Percentiles rank a stretch among this genome's conserved stretches.
phyloP scores from a whole-genome alignment of 169 alveolate species.

The Plasmodium malariae region DNA sequence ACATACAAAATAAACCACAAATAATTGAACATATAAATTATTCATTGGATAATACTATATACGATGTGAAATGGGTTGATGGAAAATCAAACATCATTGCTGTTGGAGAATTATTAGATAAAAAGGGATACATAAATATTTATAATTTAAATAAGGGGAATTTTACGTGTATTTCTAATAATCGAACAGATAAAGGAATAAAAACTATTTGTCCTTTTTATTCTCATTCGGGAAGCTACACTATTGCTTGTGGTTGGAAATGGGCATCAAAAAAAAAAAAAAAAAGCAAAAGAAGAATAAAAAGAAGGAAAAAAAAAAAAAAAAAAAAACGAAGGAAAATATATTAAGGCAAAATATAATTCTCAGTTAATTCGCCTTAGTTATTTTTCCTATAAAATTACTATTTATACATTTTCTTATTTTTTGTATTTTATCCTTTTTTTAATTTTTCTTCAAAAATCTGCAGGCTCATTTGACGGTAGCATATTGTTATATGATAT shows the following conservation, averaged over 20 bases:
- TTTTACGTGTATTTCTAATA: constrained; percentile 81
- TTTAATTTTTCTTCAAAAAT: neutral
- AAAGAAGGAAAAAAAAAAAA: neutral
- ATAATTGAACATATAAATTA: constrained; percentile 90
- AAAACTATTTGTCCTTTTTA: constrained; percentile 87
- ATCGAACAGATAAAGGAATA: constrained; percentile 83
- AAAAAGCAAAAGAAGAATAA: neutral
- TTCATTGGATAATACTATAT: constrained; percentile 88
- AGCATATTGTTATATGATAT: constrained; percentile 87
- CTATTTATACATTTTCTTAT: neutral
- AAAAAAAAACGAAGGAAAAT: neutral
- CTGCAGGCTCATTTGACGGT: constrained; percentile 90
- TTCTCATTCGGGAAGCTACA: constrained; percentile 82
- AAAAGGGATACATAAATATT: constrained; percentile 90
- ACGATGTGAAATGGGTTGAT: constrained; percentile 92
- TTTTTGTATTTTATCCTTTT: neutral
- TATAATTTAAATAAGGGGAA: constrained; percentile 87
- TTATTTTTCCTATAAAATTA: no score
- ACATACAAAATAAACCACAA: constrained; percentile 92
- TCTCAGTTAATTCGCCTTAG: no score
- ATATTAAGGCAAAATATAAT: neutral
- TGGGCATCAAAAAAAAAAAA: neutral
- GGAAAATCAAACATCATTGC: constrained; percentile 87
- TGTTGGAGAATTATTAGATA: constrained; percentile 89
- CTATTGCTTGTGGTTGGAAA: constrained; percentile 79